Evolutionary conservation across 108 stramenopile genomes (phyloP), one percentile per base, ranked within the genome.

Genomic region (Hondaea fermentalgiana): DNA sequence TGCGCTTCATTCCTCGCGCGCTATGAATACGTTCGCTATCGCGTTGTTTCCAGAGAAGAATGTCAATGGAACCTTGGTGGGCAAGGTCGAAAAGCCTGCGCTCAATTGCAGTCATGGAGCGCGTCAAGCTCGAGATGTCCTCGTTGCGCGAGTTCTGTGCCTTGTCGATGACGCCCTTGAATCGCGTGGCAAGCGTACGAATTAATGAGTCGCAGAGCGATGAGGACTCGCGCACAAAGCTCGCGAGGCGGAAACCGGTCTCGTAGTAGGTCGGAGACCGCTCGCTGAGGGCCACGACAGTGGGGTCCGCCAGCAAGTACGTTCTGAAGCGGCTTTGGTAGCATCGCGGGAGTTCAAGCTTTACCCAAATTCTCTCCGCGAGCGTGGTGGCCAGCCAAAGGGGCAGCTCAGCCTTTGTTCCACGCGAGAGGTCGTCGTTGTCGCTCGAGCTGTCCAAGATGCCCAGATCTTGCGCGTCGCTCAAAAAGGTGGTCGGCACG

Each of bases 101-200:
- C 4, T 83, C 76, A 2, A 35, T 25, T 17, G 44, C 45, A 12
- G 76, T 83, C 76, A 83, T 53, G 6, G 49, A 45, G 6, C 76
- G 45, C 28, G 76, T 83, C 76, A 83, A 21, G 28, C 49, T 53
- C 16, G 76, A 83, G 12, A 83, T 47, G 28, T 83, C 76, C 23
- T 83, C 76, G 28, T 83, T 83, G n/a, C 76, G 76, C 43, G 76
- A 83, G 76, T 83, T 83, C 28, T 83, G 76, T 6, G 76, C 76
- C 76, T 83, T 83, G 28, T 83, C 76, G 25, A 83, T 25, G 28
- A 83, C 49, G 23, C 49, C 76, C 28, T 83, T 47, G 51, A 45
- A 23, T 1, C 76, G 45, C 17, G 49, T 23, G 45, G 76, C 76
- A 17, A 83, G 76, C 12, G 51, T 25, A 12, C 51, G 19, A 6